Base-by-base conservation (phyloP, 495 filamentous ascomycete genomes). In the Aspergillus cavernicola region DNA sequence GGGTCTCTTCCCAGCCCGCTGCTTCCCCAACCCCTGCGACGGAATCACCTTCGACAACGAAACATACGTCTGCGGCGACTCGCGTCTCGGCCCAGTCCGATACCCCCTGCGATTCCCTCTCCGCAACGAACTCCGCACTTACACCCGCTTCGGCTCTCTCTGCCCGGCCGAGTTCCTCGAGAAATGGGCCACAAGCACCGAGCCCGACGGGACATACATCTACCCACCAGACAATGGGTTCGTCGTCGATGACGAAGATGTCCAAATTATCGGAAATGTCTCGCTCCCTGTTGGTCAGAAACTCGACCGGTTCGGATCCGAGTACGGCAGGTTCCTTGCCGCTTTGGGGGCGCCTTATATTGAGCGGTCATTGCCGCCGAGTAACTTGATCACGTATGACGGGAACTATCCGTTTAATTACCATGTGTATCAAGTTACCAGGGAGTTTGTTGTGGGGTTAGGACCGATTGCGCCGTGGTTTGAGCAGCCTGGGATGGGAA, bases 381-480 rank as follows among this genome's bases (percentile, higher is more conserved):
- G 62, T 18, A 82, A 77, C 50, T 57, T 83, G 13, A 64, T 74
- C 31, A 71, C 67, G 11, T 62, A 61, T 22, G 63, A 66, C 29
- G 60, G 62, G 1, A 64, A 66, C 10, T 75, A 72, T 42, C 76
- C 76, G 15, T 80, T 74, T 54, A 82, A 80, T 45, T 84, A 84
- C 54, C 70, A 78, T 57, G 68, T 82, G 1, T 84, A 82, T 58
- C 59, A 68, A 18, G 79, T 83, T 29, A 60, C 52, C 0, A 68
- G 66, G 57, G 60, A 66, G 2, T 68, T 85, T 28, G 52, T 52
- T 6, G 76, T 78, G 1, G 44, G 63, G 1, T 55, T 75, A 6
- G 81, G 81, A 1, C 77, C 79, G 1, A 77, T 82, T 44, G 71
- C 74, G 23, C 67, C 76, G 11, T 82, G 74, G 76, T 85, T 81